phyloP scores from a whole-genome alignment of 2,329 filamentous ascomycete genomes.

The Pyrenophora seminiperda region DNA sequence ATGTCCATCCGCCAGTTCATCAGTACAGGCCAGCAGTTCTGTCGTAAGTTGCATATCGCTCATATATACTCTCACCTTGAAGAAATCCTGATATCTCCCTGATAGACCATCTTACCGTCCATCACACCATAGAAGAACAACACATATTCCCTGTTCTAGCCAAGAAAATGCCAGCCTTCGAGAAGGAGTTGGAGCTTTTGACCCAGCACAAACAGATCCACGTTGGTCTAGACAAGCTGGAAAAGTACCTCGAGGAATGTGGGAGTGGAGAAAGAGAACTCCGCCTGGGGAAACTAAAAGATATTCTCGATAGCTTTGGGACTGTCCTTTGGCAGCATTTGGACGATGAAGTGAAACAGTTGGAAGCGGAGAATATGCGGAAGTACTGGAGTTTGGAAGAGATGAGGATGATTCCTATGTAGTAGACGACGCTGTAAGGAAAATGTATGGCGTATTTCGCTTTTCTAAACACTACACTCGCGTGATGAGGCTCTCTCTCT shows the following conservation, averaged over 20 bases:
- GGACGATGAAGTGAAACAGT: slow-evolving; percentile 78
- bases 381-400: slow-evolving; percentile 79
- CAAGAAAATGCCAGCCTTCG: slow-evolving; percentile 78
- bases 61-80: background rate
- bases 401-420: slow-evolving; percentile 73
- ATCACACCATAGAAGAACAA: slow-evolving; percentile 83
- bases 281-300: slow-evolving; percentile 64
- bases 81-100: background rate
- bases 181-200: slow-evolving; percentile 67
- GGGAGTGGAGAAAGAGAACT: slow-evolving; percentile 66
- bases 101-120: slow-evolving; percentile 65
- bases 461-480: too few relatives aligned
- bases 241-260: slow-evolving; percentile 68
- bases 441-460: background rate
- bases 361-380: slow-evolving; percentile 87
- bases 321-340: slow-evolving; percentile 80
- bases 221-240: slow-evolving; percentile 69
- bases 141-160: slow-evolving; percentile 81
- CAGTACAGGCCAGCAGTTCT: slow-evolving; percentile 69
- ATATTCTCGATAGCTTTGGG: slow-evolving; percentile 78
- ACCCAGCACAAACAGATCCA: slow-evolving; percentile 82
- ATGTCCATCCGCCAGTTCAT: slow-evolving; percentile 74
- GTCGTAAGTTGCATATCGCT: slow-evolving; percentile 36
- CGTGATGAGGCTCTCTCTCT: too few relatives aligned
- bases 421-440: background rate